These are phyloP conservation scores for Hypoxylon trugodes DNA, from an alignment of 495 filamentous ascomycete genomes.

Conservation along the genomic window DNA sequence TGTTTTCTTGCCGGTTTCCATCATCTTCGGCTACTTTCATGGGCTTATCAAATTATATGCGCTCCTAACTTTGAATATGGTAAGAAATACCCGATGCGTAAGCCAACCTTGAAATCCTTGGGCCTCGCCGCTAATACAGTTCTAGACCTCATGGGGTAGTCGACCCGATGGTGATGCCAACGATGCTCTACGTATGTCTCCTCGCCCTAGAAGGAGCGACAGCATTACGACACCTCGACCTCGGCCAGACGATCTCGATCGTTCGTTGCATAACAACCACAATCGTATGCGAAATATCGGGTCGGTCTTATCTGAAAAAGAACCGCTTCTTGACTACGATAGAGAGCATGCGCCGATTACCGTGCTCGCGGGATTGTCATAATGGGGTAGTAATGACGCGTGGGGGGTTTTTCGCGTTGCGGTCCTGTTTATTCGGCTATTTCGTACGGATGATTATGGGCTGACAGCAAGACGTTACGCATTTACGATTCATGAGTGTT, in stretches of 20 bases:
- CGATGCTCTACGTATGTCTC: conserved; percentile 64
- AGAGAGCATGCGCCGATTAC: conserved; percentile 30
- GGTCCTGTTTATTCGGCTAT: conserved; percentile 28
- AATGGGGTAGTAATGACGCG: conserved; percentile 4
- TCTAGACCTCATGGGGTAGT: conserved; percentile 76
- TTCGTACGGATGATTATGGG: conserved; percentile 26
- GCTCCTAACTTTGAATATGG: conserved; percentile 57
- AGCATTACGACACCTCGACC: conserved; percentile 56
- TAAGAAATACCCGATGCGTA: conserved; percentile 16
- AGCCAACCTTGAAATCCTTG: not conserved
- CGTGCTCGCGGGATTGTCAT: conserved; percentile 22
- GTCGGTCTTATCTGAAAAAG: conserved; percentile 32
- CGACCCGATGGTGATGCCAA: conserved; percentile 71
- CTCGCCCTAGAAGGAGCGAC: conserved; percentile 56
- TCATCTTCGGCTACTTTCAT: conserved; percentile 69
- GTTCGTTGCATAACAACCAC: conserved; percentile 23
- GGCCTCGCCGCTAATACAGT: conserved; percentile 32
- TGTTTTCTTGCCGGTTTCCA: conserved; percentile 60
- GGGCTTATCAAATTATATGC: conserved; percentile 70
- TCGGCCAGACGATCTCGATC: conserved; percentile 39
- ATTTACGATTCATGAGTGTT: conserved; percentile 42
- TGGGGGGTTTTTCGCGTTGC: conserved; percentile 10
- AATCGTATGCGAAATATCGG: conserved; percentile 13
- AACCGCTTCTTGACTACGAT: conserved; percentile 16
- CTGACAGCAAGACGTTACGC: conserved; percentile 22